These are phyloP conservation scores for Arabidopsis lyrata DNA, from an alignment of 441 rosid genomes.

Conservation along the genomic window DNA sequence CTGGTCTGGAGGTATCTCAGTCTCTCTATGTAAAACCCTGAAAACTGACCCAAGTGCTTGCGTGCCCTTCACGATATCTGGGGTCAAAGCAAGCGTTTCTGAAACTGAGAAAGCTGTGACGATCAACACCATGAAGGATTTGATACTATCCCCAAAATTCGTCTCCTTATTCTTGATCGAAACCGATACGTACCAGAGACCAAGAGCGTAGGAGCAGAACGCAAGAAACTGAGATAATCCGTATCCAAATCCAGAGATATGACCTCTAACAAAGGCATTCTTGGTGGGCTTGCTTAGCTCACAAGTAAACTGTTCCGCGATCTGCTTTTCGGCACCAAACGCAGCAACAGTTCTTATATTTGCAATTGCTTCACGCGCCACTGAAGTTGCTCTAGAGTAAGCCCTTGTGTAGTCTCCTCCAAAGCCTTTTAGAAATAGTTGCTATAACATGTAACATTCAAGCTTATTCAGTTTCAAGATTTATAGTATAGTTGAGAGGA, in stretches of 20 bases:
- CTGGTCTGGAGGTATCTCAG: slow-evolving; percentile 55
- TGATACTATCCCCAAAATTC: slow-evolving; percentile 63
- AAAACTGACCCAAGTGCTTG: slow-evolving; percentile 81
- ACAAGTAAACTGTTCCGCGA: slow-evolving; percentile 59
- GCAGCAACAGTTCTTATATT: slow-evolving; percentile 84
- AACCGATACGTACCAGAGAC: slow-evolving; percentile 85
- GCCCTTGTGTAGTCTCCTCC: slow-evolving; percentile 76
- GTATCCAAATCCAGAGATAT: slow-evolving; percentile 80
- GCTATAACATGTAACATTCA: slow-evolving; percentile 49
- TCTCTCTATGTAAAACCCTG: slow-evolving; percentile 61
- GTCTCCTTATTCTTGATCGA: slow-evolving; percentile 59
- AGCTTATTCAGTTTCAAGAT: slow-evolving; percentile 14
- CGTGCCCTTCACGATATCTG: slow-evolving; percentile 85
- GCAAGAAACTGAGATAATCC: slow-evolving; percentile 73
- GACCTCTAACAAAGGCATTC: slow-evolving; percentile 69
- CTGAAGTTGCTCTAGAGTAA: slow-evolving; percentile 68
- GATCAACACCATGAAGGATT: slow-evolving; percentile 72
- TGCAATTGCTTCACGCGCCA: slow-evolving; percentile 82
- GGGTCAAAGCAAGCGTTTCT: slow-evolving; percentile 84
- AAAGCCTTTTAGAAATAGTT: slow-evolving; percentile 89
- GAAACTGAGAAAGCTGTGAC: slow-evolving; percentile 71
- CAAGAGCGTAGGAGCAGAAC: slow-evolving; percentile 75
- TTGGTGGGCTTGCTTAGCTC: slow-evolving; percentile 70
- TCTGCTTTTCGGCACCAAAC: slow-evolving; percentile 73
- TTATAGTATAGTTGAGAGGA: neutral